phyloP scores from a whole-genome alignment of 75 land plant species.

The Sequoia sempervirens region DNA sequence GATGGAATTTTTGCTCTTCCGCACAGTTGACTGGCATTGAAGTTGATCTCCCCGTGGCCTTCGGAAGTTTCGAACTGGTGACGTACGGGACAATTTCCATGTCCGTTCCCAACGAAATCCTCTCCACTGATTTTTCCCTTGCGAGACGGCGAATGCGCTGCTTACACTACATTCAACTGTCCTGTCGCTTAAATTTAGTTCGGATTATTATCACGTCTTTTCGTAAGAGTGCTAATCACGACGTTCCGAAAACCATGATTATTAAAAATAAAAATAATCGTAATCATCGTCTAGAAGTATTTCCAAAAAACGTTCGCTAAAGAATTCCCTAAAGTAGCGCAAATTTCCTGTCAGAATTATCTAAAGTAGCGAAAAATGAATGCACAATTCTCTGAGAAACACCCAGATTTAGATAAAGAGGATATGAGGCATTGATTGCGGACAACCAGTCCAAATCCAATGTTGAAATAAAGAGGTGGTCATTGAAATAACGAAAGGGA shows the following conservation, averaged over 20 bases:
- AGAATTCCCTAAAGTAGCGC: too few species aligned
- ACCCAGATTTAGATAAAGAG: too few species aligned
- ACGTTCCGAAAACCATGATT: neutral
- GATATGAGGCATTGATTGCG: too few species aligned
- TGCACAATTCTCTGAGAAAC: too few species aligned
- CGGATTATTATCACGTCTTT: neutral
- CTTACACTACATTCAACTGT: neutral
- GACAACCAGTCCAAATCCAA: too few species aligned
- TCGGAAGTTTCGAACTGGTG: neutral
- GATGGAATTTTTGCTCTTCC: neutral
- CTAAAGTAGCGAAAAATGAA: too few species aligned
- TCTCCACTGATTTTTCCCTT: neutral
- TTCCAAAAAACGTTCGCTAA: too few species aligned
- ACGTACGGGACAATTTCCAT: slow-evolving; percentile 3
- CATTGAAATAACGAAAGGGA: too few species aligned
- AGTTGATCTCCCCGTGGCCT: too few species aligned
- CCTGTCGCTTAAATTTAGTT: neutral
- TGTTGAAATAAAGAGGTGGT: too few species aligned
- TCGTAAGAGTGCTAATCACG: neutral
- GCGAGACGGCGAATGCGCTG: neutral
- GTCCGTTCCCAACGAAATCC: neutral
- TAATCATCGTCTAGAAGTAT: too few species aligned
- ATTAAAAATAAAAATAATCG: neutral
- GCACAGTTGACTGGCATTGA: neutral
- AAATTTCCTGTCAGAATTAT: too few species aligned